Evolutionary conservation across 23 red algal genomes (phyloP).

Genomic region (Gracilaria domingensis): DNA sequence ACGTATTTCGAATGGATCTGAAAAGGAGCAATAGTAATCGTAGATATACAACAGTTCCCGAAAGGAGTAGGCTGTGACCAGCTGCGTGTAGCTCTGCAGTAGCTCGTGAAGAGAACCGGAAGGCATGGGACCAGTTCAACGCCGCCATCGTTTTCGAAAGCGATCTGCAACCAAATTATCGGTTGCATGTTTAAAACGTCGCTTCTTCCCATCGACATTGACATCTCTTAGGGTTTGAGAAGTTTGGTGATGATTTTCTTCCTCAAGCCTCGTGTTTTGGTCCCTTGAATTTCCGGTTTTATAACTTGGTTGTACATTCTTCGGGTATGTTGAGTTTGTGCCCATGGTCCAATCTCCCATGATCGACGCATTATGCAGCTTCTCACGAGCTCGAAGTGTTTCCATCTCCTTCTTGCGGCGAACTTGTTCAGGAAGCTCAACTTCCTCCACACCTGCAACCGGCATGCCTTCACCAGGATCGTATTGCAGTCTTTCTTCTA

Average conservation of each 20-base stretch:
- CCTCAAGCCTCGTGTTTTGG: background rate
- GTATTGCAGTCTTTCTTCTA: slow-evolving; percentile 44
- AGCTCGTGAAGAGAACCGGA: background rate
- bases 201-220: slow-evolving; percentile 12
- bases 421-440: slow-evolving; percentile 52
- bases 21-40: background rate
- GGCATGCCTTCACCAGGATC: slow-evolving; percentile 66
- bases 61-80: background rate
- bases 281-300: background rate
- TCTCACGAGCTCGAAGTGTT: slow-evolving; percentile 34
- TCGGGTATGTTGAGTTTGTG: background rate
- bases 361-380: background rate
- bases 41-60: background rate
- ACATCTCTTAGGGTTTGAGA: background rate
- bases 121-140: background rate
- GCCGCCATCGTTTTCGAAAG: slow-evolving; percentile 67
- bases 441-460: slow-evolving; percentile 58
- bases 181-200: slow-evolving; percentile 40
- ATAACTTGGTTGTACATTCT: background rate
- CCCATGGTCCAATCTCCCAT: background rate
- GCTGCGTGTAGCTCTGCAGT: background rate
- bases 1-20: slow-evolving; percentile 19
- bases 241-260: background rate
- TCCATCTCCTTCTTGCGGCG: slow-evolving; percentile 36
- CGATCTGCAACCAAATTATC: slow-evolving; percentile 60